Evolutionary conservation across 192 early-diverging fungal species (phyloP).

Genomic region (Pecoramyces ruminantium): DNA sequence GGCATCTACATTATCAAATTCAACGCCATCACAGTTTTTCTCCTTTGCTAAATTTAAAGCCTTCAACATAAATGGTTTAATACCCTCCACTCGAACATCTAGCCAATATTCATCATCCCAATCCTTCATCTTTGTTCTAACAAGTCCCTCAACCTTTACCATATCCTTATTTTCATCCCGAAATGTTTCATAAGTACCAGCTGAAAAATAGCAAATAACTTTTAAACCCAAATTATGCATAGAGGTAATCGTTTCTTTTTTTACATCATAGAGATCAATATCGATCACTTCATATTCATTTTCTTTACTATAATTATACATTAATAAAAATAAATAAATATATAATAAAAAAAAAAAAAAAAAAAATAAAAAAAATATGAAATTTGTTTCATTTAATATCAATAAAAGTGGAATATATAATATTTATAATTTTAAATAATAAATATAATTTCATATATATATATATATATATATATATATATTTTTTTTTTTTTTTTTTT

Average conservation of each 20-base stretch:
- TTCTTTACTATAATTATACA: neutral
- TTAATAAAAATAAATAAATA: neutral
- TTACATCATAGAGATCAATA: neutral
- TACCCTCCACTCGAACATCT: neutral
- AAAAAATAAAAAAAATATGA: too few species aligned
- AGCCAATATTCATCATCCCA: neutral
- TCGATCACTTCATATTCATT: neutral
- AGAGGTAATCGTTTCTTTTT: neutral
- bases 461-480: too few species aligned
- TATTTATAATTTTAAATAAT: too few species aligned
- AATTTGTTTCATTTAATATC: too few species aligned
- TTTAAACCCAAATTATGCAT: neutral
- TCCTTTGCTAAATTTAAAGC: neutral
- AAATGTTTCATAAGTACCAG: neutral
- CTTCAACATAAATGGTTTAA: neutral
- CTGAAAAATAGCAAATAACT: neutral
- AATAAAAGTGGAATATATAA: too few species aligned
- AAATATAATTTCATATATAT: too few species aligned
- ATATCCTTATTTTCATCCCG: neutral
- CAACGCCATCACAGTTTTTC: neutral
- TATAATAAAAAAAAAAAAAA: neutral
- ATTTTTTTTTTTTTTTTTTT: too few species aligned
- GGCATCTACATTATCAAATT: neutral
- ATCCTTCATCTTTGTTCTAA: neutral
- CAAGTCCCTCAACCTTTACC: neutral